Conservation (phyloP, 176 grass and related monocot species). For the Rhipidocladum racemiflorum region DNA sequence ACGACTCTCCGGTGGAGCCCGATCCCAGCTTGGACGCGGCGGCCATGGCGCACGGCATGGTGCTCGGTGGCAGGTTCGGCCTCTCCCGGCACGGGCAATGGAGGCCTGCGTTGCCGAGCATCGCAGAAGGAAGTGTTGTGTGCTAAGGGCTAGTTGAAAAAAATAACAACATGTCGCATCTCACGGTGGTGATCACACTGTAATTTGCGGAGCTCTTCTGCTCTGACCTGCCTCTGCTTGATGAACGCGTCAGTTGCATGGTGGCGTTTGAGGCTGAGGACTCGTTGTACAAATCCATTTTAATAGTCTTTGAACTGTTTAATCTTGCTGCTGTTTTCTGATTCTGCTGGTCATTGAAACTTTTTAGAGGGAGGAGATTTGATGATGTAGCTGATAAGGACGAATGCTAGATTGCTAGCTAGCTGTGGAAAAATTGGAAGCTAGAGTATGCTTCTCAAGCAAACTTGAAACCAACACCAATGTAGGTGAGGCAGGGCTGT, state of each 20-base stretch:
- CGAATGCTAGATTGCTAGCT: no score
- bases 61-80: not conserved
- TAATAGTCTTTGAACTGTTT: not conserved
- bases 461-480: not conserved
- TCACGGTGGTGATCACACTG: not conserved
- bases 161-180: not conserved
- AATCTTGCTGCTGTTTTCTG: not conserved
- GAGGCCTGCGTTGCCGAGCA: slow-evolving; percentile 37
- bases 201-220: not conserved
- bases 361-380: no score
- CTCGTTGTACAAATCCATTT: not conserved
- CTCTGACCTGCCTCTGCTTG: not conserved
- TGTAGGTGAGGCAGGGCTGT: not conserved
- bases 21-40: not conserved
- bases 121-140: slow-evolving; percentile 14
- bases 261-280: not conserved
- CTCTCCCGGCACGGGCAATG: slow-evolving; percentile 7
- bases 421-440: no score
- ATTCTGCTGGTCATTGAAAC: not conserved
- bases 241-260: not conserved
- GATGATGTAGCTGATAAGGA: no score
- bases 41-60: not conserved
- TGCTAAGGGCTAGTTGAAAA: not conserved
- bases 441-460: not conserved
- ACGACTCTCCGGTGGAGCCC: not conserved